Percentiles rank a stretch among this genome's conserved stretches.
phyloP scores from a whole-genome alignment of 805 yeast species.

The Yamadazyma olivae region DNA sequence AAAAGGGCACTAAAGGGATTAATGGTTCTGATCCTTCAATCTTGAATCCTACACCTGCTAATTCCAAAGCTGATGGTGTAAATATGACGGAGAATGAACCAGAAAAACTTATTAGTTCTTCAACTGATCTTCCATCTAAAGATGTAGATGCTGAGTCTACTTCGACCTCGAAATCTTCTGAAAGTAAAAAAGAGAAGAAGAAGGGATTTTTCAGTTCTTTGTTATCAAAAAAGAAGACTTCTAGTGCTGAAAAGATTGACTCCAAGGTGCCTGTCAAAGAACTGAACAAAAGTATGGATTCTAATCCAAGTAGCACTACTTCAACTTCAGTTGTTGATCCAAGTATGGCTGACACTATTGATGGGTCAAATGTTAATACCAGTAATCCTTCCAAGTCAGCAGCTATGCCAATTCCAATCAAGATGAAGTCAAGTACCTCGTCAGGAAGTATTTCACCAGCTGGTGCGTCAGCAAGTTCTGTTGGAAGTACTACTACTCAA shows the following conservation, averaged over 20 bases:
- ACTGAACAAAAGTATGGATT: neutral
- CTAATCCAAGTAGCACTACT: neutral
- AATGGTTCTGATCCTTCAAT: neutral
- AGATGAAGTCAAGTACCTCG: neutral
- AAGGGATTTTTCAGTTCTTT: slow-evolving; percentile 2
- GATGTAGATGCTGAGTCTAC: slow-evolving; percentile 18
- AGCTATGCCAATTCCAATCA: neutral
- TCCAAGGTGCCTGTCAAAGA: neutral
- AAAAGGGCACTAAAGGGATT: too few relatives aligned
- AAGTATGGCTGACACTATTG: neutral
- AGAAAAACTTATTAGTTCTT: neutral
- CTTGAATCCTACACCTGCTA: slow-evolving; percentile 6
- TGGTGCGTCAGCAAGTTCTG: neutral
- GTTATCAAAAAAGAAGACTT: slow-evolving; percentile 1
- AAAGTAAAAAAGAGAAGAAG: neutral
- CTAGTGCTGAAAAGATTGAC: neutral
- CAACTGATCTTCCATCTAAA: too few relatives aligned
- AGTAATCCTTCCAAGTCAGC: neutral
- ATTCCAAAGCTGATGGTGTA: slow-evolving; percentile 2
- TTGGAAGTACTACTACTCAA: neutral
- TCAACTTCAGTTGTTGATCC: neutral
- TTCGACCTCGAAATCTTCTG: slow-evolving; percentile 31
- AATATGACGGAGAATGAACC: neutral
- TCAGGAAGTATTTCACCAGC: neutral
- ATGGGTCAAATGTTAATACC: neutral